These are phyloP conservation scores for Komagataea norvegica DNA, from an alignment of 1,139 yeast genomes.

Conservation along the genomic window DNA sequence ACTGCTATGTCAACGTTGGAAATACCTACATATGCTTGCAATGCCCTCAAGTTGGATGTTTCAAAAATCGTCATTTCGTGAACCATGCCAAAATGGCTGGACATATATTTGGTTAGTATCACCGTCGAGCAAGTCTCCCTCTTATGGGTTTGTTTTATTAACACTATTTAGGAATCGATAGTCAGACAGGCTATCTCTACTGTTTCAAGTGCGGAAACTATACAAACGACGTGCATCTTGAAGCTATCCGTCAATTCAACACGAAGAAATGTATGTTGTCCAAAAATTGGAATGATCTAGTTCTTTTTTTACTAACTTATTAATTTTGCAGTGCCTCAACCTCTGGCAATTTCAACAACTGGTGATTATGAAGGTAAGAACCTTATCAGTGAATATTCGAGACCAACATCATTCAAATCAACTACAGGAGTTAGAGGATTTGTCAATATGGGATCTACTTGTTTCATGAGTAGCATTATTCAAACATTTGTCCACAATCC, in stretches of 20 bases:
- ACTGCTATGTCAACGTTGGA: slow-evolving; percentile 33
- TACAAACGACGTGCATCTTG: slow-evolving; percentile 56
- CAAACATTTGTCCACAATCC: slow-evolving; percentile 91
- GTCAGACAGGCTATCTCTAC: slow-evolving; percentile 53
- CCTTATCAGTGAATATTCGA: slow-evolving; percentile 31
- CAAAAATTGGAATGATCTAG: no score
- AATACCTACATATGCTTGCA: slow-evolving; percentile 66
- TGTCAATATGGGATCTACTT: slow-evolving; percentile 92
- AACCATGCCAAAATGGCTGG: slow-evolving; percentile 56
- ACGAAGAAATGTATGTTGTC: slow-evolving; percentile 6
- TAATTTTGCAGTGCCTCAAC: not conserved
- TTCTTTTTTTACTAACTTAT: no score
- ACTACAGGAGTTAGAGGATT: slow-evolving; percentile 79
- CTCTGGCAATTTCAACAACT: not conserved
- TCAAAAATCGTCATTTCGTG: slow-evolving; percentile 51
- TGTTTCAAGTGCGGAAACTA: slow-evolving; percentile 78
- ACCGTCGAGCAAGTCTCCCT: slow-evolving; percentile 11
- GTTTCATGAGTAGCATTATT: slow-evolving; percentile 87
- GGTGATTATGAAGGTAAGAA: slow-evolving; percentile 5
- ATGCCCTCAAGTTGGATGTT: slow-evolving; percentile 81
- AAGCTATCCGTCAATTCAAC: slow-evolving; percentile 38
- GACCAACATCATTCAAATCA: slow-evolving; percentile 55
- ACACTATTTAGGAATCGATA: slow-evolving; percentile 39
- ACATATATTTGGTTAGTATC: slow-evolving; percentile 62
- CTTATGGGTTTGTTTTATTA: not conserved